A percentile compares a stretch with the other conserved stretches of the same genome.
Conservation (phyloP, 176 grass and related monocot genomes). For the Ensete ventricosum region DNA sequence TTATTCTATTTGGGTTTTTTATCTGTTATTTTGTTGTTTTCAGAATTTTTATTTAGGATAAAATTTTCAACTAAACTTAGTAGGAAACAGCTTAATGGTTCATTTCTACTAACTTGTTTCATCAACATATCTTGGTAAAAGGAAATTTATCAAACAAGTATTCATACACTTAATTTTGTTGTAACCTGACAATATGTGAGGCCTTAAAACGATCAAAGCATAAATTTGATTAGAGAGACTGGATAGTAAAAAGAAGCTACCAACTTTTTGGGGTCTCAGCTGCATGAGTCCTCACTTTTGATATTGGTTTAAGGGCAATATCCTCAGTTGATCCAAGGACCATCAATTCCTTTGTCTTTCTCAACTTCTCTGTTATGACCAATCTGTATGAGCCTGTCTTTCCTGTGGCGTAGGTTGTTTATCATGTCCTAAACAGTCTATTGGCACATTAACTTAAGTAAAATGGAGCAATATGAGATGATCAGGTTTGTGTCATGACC, state of each 20-base stretch:
- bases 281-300: neutral
- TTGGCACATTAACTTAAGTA: neutral
- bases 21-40: too few relatives aligned
- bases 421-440: neutral
- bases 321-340: neutral
- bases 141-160: too few relatives aligned
- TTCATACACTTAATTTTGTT: too few relatives aligned
- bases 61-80: too few relatives aligned
- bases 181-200: too few relatives aligned
- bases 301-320: neutral
- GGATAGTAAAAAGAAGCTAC: neutral
- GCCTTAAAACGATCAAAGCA: too few relatives aligned
- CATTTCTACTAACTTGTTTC: too few relatives aligned
- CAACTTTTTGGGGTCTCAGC: neutral
- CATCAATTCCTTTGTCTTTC: neutral
- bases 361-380: neutral
- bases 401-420: too few relatives aligned
- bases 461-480: neutral
- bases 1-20: too few relatives aligned
- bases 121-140: too few relatives aligned
- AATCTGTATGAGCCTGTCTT: neutral
- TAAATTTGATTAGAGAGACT: neutral
- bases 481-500: neutral
- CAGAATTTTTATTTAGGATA: too few relatives aligned
- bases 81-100: too few relatives aligned